Conservation (phyloP, 2,329 filamentous ascomycete species). For the Niveomyces coronatus region DNA sequence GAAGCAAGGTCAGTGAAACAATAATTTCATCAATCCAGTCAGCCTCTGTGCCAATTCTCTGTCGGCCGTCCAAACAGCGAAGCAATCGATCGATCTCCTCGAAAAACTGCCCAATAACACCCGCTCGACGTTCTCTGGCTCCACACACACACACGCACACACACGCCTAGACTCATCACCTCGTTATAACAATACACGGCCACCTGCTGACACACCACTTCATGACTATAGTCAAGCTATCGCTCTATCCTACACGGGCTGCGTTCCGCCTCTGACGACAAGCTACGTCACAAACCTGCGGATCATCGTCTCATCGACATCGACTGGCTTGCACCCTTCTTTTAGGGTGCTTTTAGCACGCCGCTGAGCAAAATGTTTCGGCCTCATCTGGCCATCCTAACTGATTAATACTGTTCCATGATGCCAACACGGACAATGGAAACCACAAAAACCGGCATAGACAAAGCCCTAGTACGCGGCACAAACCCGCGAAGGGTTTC, state of each 20-base stretch:
- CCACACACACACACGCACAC: too few relatives aligned
- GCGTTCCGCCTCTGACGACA: constrained; percentile 5
- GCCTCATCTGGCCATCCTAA: not conserved
- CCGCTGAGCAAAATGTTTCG: constrained; percentile 1
- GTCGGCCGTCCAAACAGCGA: too few relatives aligned
- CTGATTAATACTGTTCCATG: constrained; percentile 2
- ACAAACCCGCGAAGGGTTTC: constrained; percentile 29
- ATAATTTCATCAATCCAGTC: too few relatives aligned
- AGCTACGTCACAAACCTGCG: constrained; percentile 1
- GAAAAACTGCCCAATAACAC: too few relatives aligned
- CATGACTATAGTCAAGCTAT: not conserved
- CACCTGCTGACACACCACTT: not conserved
- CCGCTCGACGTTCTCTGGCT: too few relatives aligned
- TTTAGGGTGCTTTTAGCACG: constrained; percentile 1
- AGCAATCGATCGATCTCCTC: too few relatives aligned
- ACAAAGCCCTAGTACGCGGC: not conserved
- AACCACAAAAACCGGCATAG: not conserved
- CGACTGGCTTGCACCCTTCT: not conserved
- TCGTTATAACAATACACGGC: not conserved
- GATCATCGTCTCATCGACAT: not conserved
- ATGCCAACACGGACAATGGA: constrained; percentile 3
- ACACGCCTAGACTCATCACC: too few relatives aligned
- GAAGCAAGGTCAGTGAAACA: too few relatives aligned
- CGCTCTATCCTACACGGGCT: not conserved
- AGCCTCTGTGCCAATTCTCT: too few relatives aligned